Evolutionary conservation across 2,329 filamentous ascomycete species (phyloP).

Genomic region (Massarina eburnea): DNA sequence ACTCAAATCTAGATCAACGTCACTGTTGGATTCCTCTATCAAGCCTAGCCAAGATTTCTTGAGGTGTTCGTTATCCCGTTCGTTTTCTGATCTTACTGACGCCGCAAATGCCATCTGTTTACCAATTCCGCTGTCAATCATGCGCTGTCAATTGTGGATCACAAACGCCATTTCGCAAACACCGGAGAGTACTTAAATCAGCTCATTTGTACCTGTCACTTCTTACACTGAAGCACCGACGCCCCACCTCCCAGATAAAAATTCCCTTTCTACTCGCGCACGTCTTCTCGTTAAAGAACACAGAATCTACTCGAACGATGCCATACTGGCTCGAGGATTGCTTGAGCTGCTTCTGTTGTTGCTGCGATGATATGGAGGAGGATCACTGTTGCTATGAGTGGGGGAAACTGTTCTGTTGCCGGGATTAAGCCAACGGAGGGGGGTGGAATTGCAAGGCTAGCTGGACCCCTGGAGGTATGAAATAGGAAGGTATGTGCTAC

Average conservation of each 20-base stretch:
- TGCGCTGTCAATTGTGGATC: no score
- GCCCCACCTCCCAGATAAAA: neutral
- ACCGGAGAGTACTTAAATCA: neutral
- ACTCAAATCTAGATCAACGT: no score
- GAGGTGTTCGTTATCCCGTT: no score
- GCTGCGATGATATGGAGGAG: slow-evolving; percentile 1
- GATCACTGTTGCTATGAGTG: slow-evolving; percentile 1
- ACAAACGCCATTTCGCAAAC: no score
- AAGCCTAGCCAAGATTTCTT: no score
- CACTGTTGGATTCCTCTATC: no score
- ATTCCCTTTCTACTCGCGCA: neutral
- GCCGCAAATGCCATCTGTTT: no score
- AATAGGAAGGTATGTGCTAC: no score
- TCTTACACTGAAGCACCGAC: neutral
- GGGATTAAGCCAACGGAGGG: neutral
- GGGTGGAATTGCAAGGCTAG: neutral
- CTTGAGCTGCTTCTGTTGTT: neutral
- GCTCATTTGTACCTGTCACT: neutral
- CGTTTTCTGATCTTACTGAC: no score
- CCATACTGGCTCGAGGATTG: slow-evolving; percentile 2
- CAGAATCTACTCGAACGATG: neutral
- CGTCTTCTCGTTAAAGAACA: neutral
- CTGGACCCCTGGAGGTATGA: neutral
- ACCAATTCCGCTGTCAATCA: no score
- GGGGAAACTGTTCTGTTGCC: neutral